phyloP scores from a whole-genome alignment of 2,329 filamentous ascomycete genomes.

The Tympanopsis confertula region DNA sequence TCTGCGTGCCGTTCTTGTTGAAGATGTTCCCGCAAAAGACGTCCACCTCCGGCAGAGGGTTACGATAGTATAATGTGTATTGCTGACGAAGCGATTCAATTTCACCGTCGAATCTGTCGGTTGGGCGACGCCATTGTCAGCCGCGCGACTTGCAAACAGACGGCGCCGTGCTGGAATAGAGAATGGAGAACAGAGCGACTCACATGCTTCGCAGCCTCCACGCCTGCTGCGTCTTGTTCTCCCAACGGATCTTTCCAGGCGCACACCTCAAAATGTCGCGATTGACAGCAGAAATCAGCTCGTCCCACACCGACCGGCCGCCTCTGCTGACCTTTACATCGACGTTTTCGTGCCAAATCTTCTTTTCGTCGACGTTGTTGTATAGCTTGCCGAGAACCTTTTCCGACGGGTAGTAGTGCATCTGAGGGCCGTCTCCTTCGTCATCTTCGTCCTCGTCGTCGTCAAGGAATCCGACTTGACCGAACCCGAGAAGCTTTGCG shows the following conservation, averaged over 20 bases:
- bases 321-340: constrained; percentile 1
- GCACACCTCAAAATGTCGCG: constrained; percentile 15
- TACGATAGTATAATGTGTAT: constrained; percentile 24
- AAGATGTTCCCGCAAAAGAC: constrained; percentile 46
- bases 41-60: constrained; percentile 34
- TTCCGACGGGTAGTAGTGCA: constrained; percentile 52
- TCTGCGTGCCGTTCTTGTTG: constrained; percentile 28
- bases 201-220: constrained; percentile 33
- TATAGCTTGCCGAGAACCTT: constrained; percentile 64
- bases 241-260: constrained; percentile 16
- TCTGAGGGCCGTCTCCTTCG: constrained; percentile 28
- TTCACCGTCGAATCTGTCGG: constrained; percentile 24
- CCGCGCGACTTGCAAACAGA: constrained; percentile 3
- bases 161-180: constrained; percentile 2
- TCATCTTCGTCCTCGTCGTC: constrained; percentile 28
- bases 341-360: constrained; percentile 45
- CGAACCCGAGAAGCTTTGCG: constrained; percentile 3
- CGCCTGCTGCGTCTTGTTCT: constrained; percentile 21
- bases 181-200: constrained; percentile 7
- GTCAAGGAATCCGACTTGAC: constrained; percentile 30
- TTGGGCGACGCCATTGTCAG: not conserved
- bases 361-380: constrained; percentile 59
- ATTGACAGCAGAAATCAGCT: constrained; percentile 18
- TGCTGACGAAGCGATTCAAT: constrained; percentile 33
- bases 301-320: constrained; percentile 28